Evolutionary conservation across 306 rosid genomes (phyloP).

Genomic region (Hylodesmum podocarpum): DNA sequence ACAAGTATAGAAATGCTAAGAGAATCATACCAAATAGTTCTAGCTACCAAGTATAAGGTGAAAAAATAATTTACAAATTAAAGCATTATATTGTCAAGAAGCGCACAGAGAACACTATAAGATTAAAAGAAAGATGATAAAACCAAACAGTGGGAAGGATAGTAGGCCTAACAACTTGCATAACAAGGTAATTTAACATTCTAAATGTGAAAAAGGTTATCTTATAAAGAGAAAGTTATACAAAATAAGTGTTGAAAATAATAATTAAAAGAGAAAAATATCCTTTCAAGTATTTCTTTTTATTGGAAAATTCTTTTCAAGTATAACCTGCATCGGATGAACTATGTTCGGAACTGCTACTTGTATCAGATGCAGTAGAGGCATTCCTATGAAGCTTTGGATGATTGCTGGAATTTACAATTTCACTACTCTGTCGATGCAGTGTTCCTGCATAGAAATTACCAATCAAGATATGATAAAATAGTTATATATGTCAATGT

Average conservation of each 20-base stretch:
- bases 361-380: neutral
- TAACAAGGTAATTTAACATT: neutral
- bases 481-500: neutral
- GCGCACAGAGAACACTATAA: neutral
- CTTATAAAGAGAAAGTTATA: neutral
- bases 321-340: neutral
- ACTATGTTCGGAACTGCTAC: neutral
- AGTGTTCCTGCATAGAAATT: neutral
- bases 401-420: neutral
- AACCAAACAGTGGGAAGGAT: slow-evolving; percentile 2
- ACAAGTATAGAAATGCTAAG: neutral
- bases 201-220: neutral
- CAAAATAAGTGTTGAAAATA: neutral
- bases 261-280: neutral
- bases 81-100: neutral
- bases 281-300: slow-evolving; percentile 2
- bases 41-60: neutral
- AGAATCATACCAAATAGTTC: neutral
- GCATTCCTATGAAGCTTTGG: neutral
- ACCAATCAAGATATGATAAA: neutral
- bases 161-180: neutral
- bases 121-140: neutral
- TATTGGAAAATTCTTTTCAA: too few relatives aligned
- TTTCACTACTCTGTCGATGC: neutral
- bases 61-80: neutral